Conservation (phyloP, 2,329 filamentous ascomycete genomes). For the Helminthosporium solani region DNA sequence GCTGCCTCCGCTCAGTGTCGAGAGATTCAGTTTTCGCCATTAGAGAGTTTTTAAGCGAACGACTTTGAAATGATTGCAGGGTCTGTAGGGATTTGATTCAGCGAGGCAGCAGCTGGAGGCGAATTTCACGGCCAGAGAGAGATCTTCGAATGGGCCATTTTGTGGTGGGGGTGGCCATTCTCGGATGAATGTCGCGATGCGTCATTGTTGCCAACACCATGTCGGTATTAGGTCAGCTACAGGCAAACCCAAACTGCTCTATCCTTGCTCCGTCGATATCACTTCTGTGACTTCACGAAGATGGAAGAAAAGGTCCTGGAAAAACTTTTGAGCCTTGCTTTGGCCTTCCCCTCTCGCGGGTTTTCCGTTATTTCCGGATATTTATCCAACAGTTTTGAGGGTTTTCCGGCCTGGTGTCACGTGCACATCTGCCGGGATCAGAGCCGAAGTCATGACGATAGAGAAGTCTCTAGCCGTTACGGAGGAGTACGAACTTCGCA, state of each 20-base stretch:
- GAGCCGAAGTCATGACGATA: background rate
- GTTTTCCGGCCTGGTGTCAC: too few species aligned
- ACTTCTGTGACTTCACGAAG: too few species aligned
- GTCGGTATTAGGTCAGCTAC: too few species aligned
- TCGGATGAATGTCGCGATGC: slow-evolving; percentile 1
- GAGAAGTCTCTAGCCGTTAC: background rate
- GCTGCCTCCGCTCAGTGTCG: slow-evolving; percentile 14
- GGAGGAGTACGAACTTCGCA: background rate
- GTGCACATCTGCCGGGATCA: background rate
- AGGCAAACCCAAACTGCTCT: too few species aligned
- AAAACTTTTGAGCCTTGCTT: too few species aligned
- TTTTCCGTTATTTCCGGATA: too few species aligned
- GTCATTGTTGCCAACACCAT: slow-evolving; percentile 4
- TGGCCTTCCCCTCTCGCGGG: too few species aligned
- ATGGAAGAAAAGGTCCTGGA: too few species aligned
- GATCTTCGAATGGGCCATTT: slow-evolving; percentile 4
- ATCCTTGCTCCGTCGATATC: too few species aligned
- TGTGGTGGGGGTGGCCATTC: slow-evolving; percentile 1
- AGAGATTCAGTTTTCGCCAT: slow-evolving; percentile 19
- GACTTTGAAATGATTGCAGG: slow-evolving; percentile 2
- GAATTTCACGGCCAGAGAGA: background rate
- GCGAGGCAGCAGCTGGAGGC: background rate
- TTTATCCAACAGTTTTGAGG: too few species aligned
- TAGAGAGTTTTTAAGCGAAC: slow-evolving; percentile 1
- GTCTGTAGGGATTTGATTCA: background rate